These are phyloP conservation scores for Ustilago cynodontis DNA, from an alignment of 1,284 basidiomycete genomes.

Conservation along the genomic window DNA sequence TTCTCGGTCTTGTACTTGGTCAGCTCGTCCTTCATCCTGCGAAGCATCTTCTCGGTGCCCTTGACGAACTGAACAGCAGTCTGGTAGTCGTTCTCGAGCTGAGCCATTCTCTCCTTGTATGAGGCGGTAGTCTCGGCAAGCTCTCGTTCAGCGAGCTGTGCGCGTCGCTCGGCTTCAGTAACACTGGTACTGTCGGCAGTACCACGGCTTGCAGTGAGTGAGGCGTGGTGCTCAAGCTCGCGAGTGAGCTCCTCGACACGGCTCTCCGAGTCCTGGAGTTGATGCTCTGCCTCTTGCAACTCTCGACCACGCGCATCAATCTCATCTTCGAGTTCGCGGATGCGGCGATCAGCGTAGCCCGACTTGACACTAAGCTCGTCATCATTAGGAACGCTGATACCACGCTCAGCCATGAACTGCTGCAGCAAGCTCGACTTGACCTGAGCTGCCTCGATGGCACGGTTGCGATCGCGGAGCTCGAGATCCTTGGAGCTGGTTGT, in stretches of 20 bases:
- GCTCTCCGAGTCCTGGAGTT: constrained; percentile 63
- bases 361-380: constrained; percentile 63
- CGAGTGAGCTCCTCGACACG: constrained; percentile 63
- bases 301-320: constrained; percentile 61
- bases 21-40: constrained; percentile 83
- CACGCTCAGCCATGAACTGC: constrained; percentile 86
- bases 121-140: constrained; percentile 62
- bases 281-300: constrained; percentile 59
- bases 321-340: constrained; percentile 66
- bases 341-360: constrained; percentile 58
- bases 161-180: constrained; percentile 79
- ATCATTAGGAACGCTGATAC: constrained; percentile 64
- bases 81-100: constrained; percentile 95
- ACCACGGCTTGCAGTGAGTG: constrained; percentile 74
- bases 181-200: constrained; percentile 80
- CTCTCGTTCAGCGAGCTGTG: constrained; percentile 65
- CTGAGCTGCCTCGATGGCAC: constrained; percentile 79
- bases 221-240: constrained; percentile 59
- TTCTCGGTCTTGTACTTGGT: constrained; percentile 68
- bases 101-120: constrained; percentile 71
- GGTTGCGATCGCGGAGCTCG: constrained; percentile 78
- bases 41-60: constrained; percentile 98
- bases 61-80: constrained; percentile 83
- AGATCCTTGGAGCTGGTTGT: constrained; percentile 73
- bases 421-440: constrained; percentile 85